These are phyloP conservation scores for Ogataea nitratoaversa DNA, from an alignment of 805 yeast genomes.

Conservation along the genomic window DNA sequence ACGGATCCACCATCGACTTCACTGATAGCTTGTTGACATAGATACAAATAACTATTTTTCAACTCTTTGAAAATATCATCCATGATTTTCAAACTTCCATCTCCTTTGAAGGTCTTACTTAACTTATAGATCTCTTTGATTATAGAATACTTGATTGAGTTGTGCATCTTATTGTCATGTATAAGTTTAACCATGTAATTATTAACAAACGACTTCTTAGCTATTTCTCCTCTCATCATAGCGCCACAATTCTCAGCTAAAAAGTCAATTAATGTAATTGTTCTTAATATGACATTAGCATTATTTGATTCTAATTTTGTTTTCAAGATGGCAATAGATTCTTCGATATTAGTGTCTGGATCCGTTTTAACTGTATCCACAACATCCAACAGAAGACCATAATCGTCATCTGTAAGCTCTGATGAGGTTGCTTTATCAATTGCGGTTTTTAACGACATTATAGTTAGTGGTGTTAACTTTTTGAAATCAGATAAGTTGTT, in stretches of 20 bases:
- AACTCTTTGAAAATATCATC: slow-evolving; percentile 54
- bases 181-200: slow-evolving; percentile 43
- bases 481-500: neutral
- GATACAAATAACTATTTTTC: slow-evolving; percentile 36
- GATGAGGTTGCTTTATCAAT: slow-evolving; percentile 58
- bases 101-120: slow-evolving; percentile 57
- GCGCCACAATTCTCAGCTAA: slow-evolving; percentile 78
- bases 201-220: slow-evolving; percentile 50
- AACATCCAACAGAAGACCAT: slow-evolving; percentile 58
- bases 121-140: slow-evolving; percentile 68
- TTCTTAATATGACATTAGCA: slow-evolving; percentile 63
- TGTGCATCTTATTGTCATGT: slow-evolving; percentile 54
- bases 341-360: slow-evolving; percentile 52
- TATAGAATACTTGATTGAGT: slow-evolving; percentile 59
- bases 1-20: slow-evolving; percentile 24
- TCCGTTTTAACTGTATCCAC: slow-evolving; percentile 62
- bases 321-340: slow-evolving; percentile 42
- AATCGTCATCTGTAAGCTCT: slow-evolving; percentile 60
- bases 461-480: neutral
- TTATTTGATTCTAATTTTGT: slow-evolving; percentile 47
- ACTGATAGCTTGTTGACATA: slow-evolving; percentile 27
- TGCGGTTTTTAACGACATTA: neutral
- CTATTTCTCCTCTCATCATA: slow-evolving; percentile 57
- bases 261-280: slow-evolving; percentile 51
- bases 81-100: slow-evolving; percentile 74